Conservation (phyloP, 2,329 filamentous ascomycete genomes). For the Fonsecaea pedrosoi region DNA sequence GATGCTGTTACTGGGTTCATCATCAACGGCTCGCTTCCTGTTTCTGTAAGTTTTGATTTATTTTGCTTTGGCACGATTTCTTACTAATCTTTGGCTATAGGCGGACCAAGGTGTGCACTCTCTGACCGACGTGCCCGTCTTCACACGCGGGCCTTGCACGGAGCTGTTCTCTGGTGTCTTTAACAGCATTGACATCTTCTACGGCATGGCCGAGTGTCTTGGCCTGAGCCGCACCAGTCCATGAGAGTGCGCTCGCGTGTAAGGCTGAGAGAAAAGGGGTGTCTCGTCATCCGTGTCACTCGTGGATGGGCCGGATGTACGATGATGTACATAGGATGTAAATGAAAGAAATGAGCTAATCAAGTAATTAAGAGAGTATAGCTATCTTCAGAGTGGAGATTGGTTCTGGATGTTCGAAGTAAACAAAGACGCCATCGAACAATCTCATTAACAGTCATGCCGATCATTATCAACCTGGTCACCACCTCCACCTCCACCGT, state of each 20-base stretch:
- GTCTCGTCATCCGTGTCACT: background rate
- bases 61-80: background rate
- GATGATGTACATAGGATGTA: background rate
- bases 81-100: slow-evolving; percentile 10
- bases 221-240: slow-evolving; percentile 42
- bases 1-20: slow-evolving; percentile 72
- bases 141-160: slow-evolving; percentile 79
- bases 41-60: slow-evolving; percentile 43
- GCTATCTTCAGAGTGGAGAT: too few species aligned
- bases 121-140: slow-evolving; percentile 79
- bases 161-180: slow-evolving; percentile 67
- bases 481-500: too few species aligned
- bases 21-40: slow-evolving; percentile 76
- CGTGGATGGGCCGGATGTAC: background rate
- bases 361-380: background rate
- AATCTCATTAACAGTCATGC: background rate
- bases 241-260: too few species aligned
- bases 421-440: background rate
- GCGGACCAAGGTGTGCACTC: slow-evolving; percentile 75
- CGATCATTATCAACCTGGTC: too few species aligned
- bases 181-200: slow-evolving; percentile 48
- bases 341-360: background rate
- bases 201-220: slow-evolving; percentile 47
- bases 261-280: background rate
- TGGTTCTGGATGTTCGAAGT: too few species aligned